Evolutionary conservation across 192 early-diverging fungal genomes (phyloP).

Genomic region (Backusella liffmaniae): DNA sequence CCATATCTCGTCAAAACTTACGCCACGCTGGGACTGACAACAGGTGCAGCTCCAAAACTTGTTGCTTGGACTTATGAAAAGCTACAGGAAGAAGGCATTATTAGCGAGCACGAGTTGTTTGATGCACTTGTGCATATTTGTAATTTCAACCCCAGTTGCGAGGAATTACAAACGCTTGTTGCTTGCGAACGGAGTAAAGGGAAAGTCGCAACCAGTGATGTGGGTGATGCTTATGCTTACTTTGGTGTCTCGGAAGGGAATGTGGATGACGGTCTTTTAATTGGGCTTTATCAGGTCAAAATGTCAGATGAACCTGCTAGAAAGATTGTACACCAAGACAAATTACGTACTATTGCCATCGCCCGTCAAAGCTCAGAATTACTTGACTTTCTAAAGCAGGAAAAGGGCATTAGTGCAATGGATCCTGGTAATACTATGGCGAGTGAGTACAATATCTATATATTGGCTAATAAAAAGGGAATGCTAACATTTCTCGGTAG

Average conservation of each 20-base stretch:
- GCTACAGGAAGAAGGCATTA: slow-evolving; percentile 37
- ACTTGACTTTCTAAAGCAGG: slow-evolving; percentile 18
- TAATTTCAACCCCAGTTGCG: slow-evolving; percentile 31
- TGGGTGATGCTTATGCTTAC: slow-evolving; percentile 43
- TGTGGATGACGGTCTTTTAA: slow-evolving; percentile 33
- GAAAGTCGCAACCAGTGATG: slow-evolving; percentile 41
- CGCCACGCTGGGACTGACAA: slow-evolving; percentile 26
- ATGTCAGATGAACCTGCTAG: slow-evolving; percentile 33
- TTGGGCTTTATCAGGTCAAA: slow-evolving; percentile 31
- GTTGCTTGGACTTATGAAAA: slow-evolving; percentile 53
- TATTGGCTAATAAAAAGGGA: not conserved
- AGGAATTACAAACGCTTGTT: slow-evolving; percentile 43
- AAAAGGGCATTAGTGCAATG: not conserved
- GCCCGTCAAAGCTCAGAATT: slow-evolving; percentile 18
- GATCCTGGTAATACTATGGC: not conserved
- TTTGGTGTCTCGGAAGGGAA: slow-evolving; percentile 41
- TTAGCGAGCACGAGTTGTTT: slow-evolving; percentile 35
- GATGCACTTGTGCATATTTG: slow-evolving; percentile 45
- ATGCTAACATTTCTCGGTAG: not conserved
- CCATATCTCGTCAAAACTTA: slow-evolving; percentile 7
- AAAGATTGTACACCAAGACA: slow-evolving; percentile 26
- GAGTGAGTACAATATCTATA: not conserved
- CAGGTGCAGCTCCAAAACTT: slow-evolving; percentile 44
- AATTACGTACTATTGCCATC: slow-evolving; percentile 22
- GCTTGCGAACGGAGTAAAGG: slow-evolving; percentile 53